Evolutionary conservation across 352 stramenopile species (phyloP), one percentile per base, ranked within the genome.

Genomic region (Phytopythium sindhum): DNA sequence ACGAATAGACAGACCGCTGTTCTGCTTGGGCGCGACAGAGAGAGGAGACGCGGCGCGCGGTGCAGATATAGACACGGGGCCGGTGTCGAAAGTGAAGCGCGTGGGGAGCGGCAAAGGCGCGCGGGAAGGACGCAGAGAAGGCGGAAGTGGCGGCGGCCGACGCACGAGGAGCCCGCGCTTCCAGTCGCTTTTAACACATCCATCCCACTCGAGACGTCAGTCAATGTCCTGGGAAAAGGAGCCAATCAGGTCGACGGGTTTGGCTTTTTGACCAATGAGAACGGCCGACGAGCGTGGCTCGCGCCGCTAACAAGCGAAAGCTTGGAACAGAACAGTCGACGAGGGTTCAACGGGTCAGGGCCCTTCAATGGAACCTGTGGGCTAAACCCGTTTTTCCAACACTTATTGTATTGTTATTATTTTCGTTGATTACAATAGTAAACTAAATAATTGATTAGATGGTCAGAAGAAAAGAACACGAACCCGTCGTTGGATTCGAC

Each of bases 81-180:
- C 35, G 35, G 35, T 11, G 10, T 2, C 7, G 35, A 12, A 17
- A 23, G 41, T 2, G 42, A 48, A 24, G 47, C 24, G 29, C 51
- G 51, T 15, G 6, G 19, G 28, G 28, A 15, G 51, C 29, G 51
- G 24, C 15, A 39, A 33, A 42, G 51, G 52, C 52, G 50, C 24
- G 52, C 17, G 19, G 24, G 33, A 12, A 10, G 52, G 52, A 58
- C 52, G 52, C 52, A 44, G 52, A 47, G 29, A 44, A 58, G 33
- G 29, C 29, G 52, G 33, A 23, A 58, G 9, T 41, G 29, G 31
- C 33, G 52, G 19, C 52, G 52, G 8, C 1, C 15, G 31, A n/a
- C 2, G 15, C 3, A 9, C 37, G 37, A 6, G 10, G 37, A 44
- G 31, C 29, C 33, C 33, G 19, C 52, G 52, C 52, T 58, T 58